phyloP scores from a whole-genome alignment of 805 yeast species.

The Pichia occidentalis region DNA sequence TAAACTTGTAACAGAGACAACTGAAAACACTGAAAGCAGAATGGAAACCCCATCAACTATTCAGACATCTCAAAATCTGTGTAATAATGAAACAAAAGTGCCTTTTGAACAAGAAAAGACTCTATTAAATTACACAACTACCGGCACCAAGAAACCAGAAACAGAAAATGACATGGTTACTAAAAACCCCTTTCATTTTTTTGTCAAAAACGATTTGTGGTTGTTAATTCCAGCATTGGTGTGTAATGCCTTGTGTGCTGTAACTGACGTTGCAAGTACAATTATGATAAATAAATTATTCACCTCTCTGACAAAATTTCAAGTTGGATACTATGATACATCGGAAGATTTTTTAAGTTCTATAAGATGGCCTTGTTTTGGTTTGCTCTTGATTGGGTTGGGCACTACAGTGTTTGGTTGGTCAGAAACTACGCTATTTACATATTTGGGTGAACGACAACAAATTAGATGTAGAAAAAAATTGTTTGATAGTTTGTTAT shows the following conservation, averaged over 20 bases:
- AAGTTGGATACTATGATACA: constrained; percentile 27
- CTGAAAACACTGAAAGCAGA: too few species aligned
- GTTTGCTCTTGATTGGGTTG: constrained; percentile 40
- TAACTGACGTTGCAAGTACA: constrained; percentile 55
- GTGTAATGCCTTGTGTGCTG: constrained; percentile 42
- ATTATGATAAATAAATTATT: constrained; percentile 64
- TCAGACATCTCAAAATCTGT: too few species aligned
- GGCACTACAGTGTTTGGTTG: constrained; percentile 41
- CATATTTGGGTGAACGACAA: constrained; percentile 65
- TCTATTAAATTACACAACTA: too few species aligned
- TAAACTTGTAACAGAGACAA: too few species aligned
- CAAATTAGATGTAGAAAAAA: constrained; percentile 47
- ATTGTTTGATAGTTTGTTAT: constrained; percentile 40
- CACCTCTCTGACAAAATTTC: constrained; percentile 32
- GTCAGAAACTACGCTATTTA: constrained; percentile 56
- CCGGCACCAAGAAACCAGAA: neutral
- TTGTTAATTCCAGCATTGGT: constrained; percentile 17
- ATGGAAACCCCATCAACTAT: too few species aligned
- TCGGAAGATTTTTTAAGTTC: constrained; percentile 29
- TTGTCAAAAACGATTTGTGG: constrained; percentile 20
- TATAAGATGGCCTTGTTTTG: constrained; percentile 31
- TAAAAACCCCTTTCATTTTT: constrained; percentile 23
- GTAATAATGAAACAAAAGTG: too few species aligned
- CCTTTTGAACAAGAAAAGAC: too few species aligned
- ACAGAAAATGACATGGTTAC: neutral